Evolutionary conservation across 2,329 filamentous ascomycete species (phyloP).

Genomic region (Botrytis squamosa): DNA sequence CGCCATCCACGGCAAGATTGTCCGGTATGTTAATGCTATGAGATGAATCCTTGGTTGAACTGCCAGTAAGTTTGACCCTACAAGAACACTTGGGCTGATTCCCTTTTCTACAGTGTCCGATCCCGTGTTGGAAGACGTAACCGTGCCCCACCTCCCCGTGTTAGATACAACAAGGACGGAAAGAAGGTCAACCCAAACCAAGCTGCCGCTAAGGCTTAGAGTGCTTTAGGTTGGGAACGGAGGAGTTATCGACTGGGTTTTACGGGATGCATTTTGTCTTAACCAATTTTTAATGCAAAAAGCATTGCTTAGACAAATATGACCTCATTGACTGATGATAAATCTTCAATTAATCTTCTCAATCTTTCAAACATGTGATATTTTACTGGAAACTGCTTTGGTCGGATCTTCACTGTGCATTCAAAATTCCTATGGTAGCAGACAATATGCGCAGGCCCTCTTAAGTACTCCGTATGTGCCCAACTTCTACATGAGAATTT

Average conservation of each 20-base stretch:
- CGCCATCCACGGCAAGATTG: slow-evolving; percentile 99
- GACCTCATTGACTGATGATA: slow-evolving; percentile 20
- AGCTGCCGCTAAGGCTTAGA: slow-evolving; percentile 40
- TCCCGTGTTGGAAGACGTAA: slow-evolving; percentile 96
- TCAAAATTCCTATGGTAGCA: neutral
- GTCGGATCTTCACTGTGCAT: neutral
- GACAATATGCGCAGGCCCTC: neutral
- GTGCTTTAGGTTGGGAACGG: slow-evolving; percentile 17
- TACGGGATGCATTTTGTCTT: slow-evolving; percentile 21
- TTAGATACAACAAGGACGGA: slow-evolving; percentile 99
- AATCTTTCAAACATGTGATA: neutral
- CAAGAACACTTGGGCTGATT: slow-evolving; percentile 45
- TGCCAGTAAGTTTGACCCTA: slow-evolving; percentile 39
- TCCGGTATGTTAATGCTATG: slow-evolving; percentile 77
- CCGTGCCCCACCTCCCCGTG: slow-evolving; percentile 94
- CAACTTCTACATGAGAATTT: neutral
- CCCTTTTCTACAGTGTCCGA: slow-evolving; percentile 70
- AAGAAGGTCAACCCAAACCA: slow-evolving; percentile 82
- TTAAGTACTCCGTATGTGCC: neutral
- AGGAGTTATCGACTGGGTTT: slow-evolving; percentile 20
- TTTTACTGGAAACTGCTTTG: neutral
- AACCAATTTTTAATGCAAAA: slow-evolving; percentile 20
- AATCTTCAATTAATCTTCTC: neutral
- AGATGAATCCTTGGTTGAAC: slow-evolving; percentile 62
- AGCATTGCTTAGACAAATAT: slow-evolving; percentile 23